Percentiles rank a stretch among this genome's conserved stretches.
These are phyloP conservation scores for Mortierella sp. DNA, from an alignment of 371 early-diverging fungal genomes.

Conservation along the genomic window DNA sequence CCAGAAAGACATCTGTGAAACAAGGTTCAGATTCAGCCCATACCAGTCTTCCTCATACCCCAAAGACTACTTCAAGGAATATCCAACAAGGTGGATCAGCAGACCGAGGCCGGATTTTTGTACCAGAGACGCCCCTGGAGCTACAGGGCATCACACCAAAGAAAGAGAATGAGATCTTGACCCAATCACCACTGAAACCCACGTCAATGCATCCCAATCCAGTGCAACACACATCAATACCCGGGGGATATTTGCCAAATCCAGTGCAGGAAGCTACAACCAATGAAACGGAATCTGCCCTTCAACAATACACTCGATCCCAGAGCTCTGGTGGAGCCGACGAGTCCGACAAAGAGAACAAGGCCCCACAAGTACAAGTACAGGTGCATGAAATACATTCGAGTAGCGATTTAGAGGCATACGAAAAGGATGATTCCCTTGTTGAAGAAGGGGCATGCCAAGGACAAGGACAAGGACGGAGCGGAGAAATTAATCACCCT, in stretches of 20 bases:
- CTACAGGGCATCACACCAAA: slow-evolving; percentile 23
- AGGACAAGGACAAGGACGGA: neutral
- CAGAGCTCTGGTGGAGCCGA: neutral
- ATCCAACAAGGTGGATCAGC: neutral
- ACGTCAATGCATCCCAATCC: neutral
- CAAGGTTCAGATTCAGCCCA: neutral
- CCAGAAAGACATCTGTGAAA: neutral
- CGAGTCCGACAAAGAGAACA: slow-evolving; percentile 25
- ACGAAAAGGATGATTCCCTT: neutral
- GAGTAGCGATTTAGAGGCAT: neutral
- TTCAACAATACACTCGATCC: neutral
- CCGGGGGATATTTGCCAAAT: neutral
- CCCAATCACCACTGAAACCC: neutral
- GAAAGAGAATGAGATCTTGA: neutral
- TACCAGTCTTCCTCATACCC: neutral
- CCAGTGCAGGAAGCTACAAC: too few relatives aligned
- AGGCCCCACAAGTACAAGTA: slow-evolving; percentile 9
- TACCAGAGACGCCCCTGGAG: slow-evolving; percentile 32
- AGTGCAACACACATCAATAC: neutral
- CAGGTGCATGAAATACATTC: neutral
- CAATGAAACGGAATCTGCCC: neutral
- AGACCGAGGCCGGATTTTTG: slow-evolving; percentile 5
- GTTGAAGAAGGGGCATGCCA: neutral
- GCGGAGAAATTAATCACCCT: neutral
- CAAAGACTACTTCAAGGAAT: neutral